Base-by-base conservation (phyloP, 345 rosid genomes). In the Aethionema arabicum region DNA sequence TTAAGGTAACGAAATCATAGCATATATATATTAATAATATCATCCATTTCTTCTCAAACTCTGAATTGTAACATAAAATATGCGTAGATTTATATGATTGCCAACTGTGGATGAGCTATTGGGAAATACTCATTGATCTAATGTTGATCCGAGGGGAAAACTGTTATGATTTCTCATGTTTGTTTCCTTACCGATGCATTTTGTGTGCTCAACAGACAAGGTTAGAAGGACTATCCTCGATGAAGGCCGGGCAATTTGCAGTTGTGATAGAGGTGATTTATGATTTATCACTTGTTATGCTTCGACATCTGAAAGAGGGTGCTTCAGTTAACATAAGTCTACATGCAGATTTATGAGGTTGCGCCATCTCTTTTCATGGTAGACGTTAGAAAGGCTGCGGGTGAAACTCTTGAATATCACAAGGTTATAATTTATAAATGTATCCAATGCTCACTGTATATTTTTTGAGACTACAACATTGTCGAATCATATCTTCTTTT, bases 321-420 rank as follows among this genome's bases (percentile, higher is more conserved):
- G n/a, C 45, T 14, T 14, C 53, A 13, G 13, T 38, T 7, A 12
- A 61, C 48, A 39, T 13, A 8, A 62, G 56, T 44, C 5, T 44
- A 37, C 46, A 48, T 51, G 40, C 44, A 93, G 99, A 76, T 87
- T 59, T 93, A 55, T 60, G 95, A 93, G 82, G 96, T 92, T 65
- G 99, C 96, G 15, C 93, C 91, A 11, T 79, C 90, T 3, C 90
- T 93, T 56, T 89, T 87, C 86, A 89, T 89, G 98, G 85, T 83
- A 47, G 96, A 92, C 64, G 90, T 79, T 32, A 77, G 95, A 53
- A 93, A 93, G 69, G 96, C 96, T 44, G 80, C 96, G 35, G 97
- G 97, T 48, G 96, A 92, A 63, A 82, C 95, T 59, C 87, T 84
- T 55, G 91, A 87, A 72, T 93, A 89, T 75, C 95, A 84, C 76